Conservation (phyloP, 108 stramenopile species). For the Pelagomonas calceolata region DNA sequence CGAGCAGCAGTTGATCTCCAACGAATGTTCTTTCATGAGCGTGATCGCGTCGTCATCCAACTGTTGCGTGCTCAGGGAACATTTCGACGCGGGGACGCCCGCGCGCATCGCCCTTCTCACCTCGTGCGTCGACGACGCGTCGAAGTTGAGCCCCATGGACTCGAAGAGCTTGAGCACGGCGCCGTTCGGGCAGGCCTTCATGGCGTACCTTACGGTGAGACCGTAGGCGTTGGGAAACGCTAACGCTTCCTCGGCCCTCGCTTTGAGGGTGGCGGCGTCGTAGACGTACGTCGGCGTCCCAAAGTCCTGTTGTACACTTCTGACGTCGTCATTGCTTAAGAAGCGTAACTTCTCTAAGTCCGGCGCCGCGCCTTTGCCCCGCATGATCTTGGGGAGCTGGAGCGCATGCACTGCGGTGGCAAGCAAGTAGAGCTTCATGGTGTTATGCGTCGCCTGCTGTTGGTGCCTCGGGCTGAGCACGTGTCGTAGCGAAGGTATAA, state of each 20-base stretch:
- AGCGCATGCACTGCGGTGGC: no score
- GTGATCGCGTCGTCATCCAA: slow-evolving; percentile 69
- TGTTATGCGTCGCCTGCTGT: no score
- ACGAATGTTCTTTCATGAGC: slow-evolving; percentile 16
- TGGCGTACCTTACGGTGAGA: slow-evolving; percentile 89
- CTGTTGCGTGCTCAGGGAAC: slow-evolving; percentile 85
- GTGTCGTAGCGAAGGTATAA: no score
- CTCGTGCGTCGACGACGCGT: slow-evolving; percentile 84
- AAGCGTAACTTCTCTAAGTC: no score
- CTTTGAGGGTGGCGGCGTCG: slow-evolving; percentile 62
- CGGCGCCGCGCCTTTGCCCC: no score
- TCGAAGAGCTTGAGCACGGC: slow-evolving; percentile 77
- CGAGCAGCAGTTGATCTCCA: slow-evolving; percentile 55
- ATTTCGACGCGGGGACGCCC: slow-evolving; percentile 71
- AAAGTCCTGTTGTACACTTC: neutral
- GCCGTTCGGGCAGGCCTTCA: slow-evolving; percentile 90
- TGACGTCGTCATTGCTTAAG: no score
- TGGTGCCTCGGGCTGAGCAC: no score
- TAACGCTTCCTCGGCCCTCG: slow-evolving; percentile 69
- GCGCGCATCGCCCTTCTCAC: slow-evolving; percentile 74
- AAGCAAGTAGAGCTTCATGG: no score
- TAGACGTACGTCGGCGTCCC: slow-evolving; percentile 92
- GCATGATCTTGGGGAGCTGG: no score
- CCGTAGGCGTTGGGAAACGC: slow-evolving; percentile 91
- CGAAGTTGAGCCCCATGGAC: slow-evolving; percentile 77